Evolutionary conservation across 345 rosid genomes (phyloP).

Genomic region (Acer saccharum): DNA sequence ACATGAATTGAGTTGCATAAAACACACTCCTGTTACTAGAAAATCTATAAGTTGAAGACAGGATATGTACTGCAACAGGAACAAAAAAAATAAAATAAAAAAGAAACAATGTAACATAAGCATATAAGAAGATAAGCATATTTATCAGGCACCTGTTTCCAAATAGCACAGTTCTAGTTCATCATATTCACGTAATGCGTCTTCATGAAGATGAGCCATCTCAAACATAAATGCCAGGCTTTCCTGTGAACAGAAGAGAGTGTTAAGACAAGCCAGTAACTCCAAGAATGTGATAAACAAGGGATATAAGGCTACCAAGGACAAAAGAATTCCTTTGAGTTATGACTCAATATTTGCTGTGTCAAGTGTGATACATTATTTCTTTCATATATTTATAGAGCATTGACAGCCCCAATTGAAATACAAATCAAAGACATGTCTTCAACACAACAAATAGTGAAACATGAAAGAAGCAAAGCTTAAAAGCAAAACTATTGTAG

Average conservation of each 20-base stretch:
- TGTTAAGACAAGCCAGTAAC: conserved; percentile 17
- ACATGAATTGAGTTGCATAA: not conserved
- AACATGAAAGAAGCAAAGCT: not conserved
- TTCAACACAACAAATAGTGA: conserved; percentile 14
- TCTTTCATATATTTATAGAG: conserved; percentile 11
- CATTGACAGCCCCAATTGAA: not conserved
- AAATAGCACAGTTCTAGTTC: conserved; percentile 92
- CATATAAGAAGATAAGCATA: conserved; percentile 14
- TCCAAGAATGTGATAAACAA: conserved; percentile 19
- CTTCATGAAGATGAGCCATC: conserved; percentile 95
- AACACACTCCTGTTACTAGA: not conserved
- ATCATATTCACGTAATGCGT: conserved; percentile 95
- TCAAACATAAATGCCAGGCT: conserved; percentile 99
- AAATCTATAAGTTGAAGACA: not conserved
- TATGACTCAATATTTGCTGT: not conserved
- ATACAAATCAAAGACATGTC: conserved; percentile 11
- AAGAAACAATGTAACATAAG: not conserved
- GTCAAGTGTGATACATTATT: not conserved
- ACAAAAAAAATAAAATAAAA: not conserved
- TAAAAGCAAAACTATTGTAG: not conserved
- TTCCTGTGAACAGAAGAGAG: conserved; percentile 59
- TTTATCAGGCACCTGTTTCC: conserved; percentile 72
- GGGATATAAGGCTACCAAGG: conserved; percentile 14
- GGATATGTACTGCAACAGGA: not conserved
- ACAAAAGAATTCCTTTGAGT: conserved; percentile 17